These are phyloP conservation scores for Starmerella bacillaris DNA, from an alignment of 805 yeast genomes.

Conservation along the genomic window DNA sequence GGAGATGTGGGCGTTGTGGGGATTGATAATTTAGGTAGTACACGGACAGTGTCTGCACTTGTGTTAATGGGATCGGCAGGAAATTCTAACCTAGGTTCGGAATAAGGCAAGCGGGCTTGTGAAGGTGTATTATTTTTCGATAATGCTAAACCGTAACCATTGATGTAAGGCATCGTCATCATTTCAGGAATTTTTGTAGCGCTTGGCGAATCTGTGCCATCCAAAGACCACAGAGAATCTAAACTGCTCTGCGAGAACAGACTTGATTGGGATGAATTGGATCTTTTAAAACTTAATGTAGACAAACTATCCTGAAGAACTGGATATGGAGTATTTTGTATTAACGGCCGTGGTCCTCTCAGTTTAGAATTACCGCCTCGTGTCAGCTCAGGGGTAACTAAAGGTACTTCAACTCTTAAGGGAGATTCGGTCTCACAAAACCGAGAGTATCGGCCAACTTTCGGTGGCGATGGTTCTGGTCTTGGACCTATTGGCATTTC, in stretches of 20 bases:
- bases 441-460: background rate
- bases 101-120: too few relatives aligned
- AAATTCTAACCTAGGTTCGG: too few relatives aligned
- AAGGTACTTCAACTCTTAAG: background rate
- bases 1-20: too few relatives aligned
- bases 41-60: too few relatives aligned
- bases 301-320: background rate
- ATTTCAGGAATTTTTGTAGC: background rate
- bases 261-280: background rate
- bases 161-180: too few relatives aligned
- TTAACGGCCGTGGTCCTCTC: slow-evolving; percentile 6
- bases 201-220: slow-evolving; percentile 3
- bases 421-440: background rate
- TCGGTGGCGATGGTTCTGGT: slow-evolving; percentile 10
- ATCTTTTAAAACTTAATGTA: background rate
- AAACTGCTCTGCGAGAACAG: background rate
- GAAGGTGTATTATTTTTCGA: too few relatives aligned
- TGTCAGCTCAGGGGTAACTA: background rate
- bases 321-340: background rate
- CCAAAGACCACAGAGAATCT: slow-evolving; percentile 3
- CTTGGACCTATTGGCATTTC: slow-evolving; percentile 16
- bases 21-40: too few relatives aligned
- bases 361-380: background rate
- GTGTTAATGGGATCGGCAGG: too few relatives aligned
- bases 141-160: too few relatives aligned